Base-by-base conservation (phyloP, 179 eudicot species). In the Camellia oleifera region DNA sequence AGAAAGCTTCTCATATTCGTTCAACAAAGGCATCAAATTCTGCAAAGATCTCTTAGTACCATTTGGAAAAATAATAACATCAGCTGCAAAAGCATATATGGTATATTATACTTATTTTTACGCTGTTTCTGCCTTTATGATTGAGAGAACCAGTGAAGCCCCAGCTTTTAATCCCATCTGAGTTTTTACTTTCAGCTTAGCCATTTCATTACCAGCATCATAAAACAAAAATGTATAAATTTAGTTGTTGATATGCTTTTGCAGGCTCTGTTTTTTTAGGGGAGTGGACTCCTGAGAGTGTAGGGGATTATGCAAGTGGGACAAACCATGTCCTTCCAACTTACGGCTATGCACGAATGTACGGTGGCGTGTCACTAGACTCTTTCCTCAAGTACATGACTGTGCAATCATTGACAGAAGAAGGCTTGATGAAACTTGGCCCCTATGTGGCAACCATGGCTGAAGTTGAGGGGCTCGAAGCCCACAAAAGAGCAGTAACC, bases 281-380 rank as follows among this genome's bases (percentile, higher is more conserved):
- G 77, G 94, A 87, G 80, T 97, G 99, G 99, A 97, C 99, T 18
- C 99, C 99, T 0, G 99, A 94, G 88, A 97, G 99, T 83, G 99
- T 97, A 3, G 99, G 99, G 73, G 99, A 97, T 77, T 97, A 97
- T 78, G 99, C 99, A 50, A 97, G 99, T 74, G 99, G 99, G 76
- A 94, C 99, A 45, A 97, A 96, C 79, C 99, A 96, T 68, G 99
- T 96, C 71, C 98, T 96, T 76, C 99, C 99, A 54, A 96, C 99
- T 71, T 96, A 96, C 53, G 98, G 99, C n/a, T 95, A 96, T 79
- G 96, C 99, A 48, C 85, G 97, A 14, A 94, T 96, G 97, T 96
- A 97, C 23, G 82, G 99, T 76, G 99, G 99, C 4, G 99, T 97
- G 73, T 97, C 95, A 69, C 89, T 97, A 14, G 95, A 92, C 86